Conservation (phyloP, 768 basidiomycete species). For the Termitomyces sp. region DNA sequence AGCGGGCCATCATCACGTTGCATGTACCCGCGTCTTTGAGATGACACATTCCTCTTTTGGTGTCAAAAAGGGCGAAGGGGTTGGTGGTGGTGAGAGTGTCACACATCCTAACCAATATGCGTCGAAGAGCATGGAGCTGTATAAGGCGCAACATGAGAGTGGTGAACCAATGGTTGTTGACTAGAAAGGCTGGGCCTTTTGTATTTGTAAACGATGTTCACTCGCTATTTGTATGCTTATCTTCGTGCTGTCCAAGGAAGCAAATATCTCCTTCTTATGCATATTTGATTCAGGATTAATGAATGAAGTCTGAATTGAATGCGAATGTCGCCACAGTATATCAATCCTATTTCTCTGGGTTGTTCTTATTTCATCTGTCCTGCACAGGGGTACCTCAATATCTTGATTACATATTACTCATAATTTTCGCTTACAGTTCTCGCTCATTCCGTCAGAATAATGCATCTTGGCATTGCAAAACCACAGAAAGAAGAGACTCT, state of each 20-base stretch:
- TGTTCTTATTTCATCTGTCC: not conserved
- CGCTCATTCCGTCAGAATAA: too few species aligned
- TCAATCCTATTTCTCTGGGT: not conserved
- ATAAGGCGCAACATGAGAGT: conserved; percentile 32
- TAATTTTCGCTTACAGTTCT: too few species aligned
- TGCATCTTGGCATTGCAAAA: too few species aligned
- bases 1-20: conserved; percentile 83
- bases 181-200: not conserved
- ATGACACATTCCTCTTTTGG: conserved; percentile 71
- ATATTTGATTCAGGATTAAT: not conserved
- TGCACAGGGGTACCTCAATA: too few species aligned
- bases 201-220: not conserved
- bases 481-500: too few species aligned
- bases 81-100: conserved; percentile 82
- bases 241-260: not conserved
- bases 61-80: conserved; percentile 85
- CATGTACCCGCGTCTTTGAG: conserved; percentile 96
- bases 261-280: not conserved
- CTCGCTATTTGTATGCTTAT: not conserved
- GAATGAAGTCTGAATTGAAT: not conserved
- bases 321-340: not conserved
- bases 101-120: conserved; percentile 94
- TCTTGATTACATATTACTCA: too few species aligned
- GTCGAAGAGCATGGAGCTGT: conserved; percentile 65
- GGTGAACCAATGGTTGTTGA: conserved; percentile 43